Percentiles rank a stretch among this genome's conserved stretches.
Evolutionary conservation across 768 basidiomycete species (phyloP).

Genomic region (Calvatia gigantea): DNA sequence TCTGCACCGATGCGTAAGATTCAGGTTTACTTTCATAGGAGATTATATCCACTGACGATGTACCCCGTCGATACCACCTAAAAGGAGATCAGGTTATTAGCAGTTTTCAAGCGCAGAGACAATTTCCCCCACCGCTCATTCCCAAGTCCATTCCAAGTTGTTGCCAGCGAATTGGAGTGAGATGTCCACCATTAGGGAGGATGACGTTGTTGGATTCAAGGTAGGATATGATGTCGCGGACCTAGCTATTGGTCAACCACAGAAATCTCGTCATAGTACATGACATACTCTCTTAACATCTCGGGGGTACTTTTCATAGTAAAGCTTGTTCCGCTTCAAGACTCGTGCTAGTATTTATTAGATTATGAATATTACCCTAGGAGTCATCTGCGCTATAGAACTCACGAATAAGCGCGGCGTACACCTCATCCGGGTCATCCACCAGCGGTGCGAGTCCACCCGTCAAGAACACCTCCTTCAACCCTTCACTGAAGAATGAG

Average conservation of each 20-base stretch:
- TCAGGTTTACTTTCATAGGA: background rate
- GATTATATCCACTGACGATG: slow-evolving; percentile 35
- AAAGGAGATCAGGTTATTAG: background rate
- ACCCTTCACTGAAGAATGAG: slow-evolving; percentile 38
- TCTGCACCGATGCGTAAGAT: slow-evolving; percentile 24
- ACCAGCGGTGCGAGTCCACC: slow-evolving; percentile 47
- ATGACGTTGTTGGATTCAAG: slow-evolving; percentile 34
- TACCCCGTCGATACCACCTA: slow-evolving; percentile 45
- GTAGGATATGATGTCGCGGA: slow-evolving; percentile 40
- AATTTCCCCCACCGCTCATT: slow-evolving; percentile 28
- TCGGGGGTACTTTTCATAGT: slow-evolving; percentile 47
- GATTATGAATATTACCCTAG: too few relatives aligned
- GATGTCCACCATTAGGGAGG: slow-evolving; percentile 39
- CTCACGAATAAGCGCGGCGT: slow-evolving; percentile 37
- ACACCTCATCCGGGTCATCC: slow-evolving; percentile 40
- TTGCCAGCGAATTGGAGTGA: slow-evolving; percentile 39
- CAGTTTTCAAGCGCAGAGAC: background rate
- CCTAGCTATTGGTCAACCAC: slow-evolving; percentile 21
- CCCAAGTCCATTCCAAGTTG: slow-evolving; percentile 45
- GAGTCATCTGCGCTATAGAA: too few relatives aligned
- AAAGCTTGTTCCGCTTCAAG: slow-evolving; percentile 39
- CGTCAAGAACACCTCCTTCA: slow-evolving; percentile 48
- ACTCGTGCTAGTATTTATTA: slow-evolving; percentile 32
- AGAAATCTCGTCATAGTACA: background rate
- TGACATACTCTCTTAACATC: slow-evolving; percentile 42